Conservation (phyloP, 106 monocot genomes). For the Narthecium ossifragum region DNA sequence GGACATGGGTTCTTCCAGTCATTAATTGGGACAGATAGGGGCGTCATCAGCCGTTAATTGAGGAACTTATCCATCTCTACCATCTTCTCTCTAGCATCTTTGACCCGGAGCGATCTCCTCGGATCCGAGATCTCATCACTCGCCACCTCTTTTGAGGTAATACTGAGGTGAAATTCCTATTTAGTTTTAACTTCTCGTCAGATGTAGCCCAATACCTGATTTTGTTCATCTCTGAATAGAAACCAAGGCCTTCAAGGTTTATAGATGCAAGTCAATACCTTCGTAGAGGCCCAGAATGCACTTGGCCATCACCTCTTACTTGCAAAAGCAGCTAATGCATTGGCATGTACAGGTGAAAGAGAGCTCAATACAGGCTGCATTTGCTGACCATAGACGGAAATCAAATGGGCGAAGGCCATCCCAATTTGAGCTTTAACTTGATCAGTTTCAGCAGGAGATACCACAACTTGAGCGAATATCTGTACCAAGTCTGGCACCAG, state of each 20-base stretch:
- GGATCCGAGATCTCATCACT: too few species aligned
- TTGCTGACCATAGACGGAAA: slow-evolving; percentile 80
- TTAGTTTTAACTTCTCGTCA: not conserved
- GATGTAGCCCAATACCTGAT: not conserved
- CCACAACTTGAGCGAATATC: slow-evolving; percentile 66
- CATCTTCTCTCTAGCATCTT: too few species aligned
- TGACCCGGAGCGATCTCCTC: too few species aligned
- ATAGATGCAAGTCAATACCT: not conserved
- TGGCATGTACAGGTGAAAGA: slow-evolving; percentile 70
- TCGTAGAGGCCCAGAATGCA: not conserved
- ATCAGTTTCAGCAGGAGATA: slow-evolving; percentile 58
- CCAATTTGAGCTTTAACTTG: slow-evolving; percentile 75
- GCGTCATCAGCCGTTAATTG: too few species aligned
- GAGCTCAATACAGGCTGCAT: slow-evolving; percentile 71
- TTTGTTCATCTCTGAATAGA: not conserved
- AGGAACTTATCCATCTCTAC: too few species aligned
- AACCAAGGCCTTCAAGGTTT: not conserved
- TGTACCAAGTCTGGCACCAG: slow-evolving; percentile 75
- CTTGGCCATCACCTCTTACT: slow-evolving; percentile 34
- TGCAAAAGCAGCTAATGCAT: slow-evolving; percentile 59
- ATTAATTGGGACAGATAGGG: too few species aligned
- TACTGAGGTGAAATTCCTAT: too few species aligned
- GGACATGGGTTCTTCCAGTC: too few species aligned
- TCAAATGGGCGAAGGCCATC: slow-evolving; percentile 66
- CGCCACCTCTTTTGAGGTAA: too few species aligned